Evolutionary conservation across 306 rosid genomes (phyloP).

Genomic region (Biancaea sappan): DNA sequence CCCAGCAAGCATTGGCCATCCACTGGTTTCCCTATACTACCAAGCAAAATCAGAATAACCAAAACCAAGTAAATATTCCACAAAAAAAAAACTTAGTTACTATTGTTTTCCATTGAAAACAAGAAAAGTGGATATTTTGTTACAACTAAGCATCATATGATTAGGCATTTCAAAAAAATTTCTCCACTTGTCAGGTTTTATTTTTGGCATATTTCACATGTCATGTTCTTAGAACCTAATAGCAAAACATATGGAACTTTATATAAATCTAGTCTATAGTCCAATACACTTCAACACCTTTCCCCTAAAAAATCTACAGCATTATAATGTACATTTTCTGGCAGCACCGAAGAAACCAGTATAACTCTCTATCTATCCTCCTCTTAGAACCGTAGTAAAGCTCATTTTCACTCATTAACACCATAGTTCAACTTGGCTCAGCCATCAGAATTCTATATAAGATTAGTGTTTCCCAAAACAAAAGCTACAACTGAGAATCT

Average conservation of each 20-base stretch:
- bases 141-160: too few species aligned
- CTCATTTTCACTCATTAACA: conserved; percentile 9
- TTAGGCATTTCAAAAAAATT: too few species aligned
- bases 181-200: too few species aligned
- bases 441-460: background rate
- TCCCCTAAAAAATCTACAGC: background rate
- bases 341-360: conserved; percentile 18
- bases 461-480: background rate
- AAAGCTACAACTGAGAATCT: background rate
- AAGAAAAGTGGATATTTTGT: too few species aligned
- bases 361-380: background rate
- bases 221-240: too few species aligned
- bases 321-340: conserved; percentile 1
- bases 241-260: too few species aligned
- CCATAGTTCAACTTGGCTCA: background rate
- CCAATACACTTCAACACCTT: background rate
- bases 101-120: too few species aligned
- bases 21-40: conserved; percentile 17
- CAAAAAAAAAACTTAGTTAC: too few species aligned
- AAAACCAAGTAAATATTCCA: conserved; percentile 11
- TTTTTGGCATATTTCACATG: too few species aligned
- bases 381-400: background rate
- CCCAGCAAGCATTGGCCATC: background rate
- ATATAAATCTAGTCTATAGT: conserved; percentile 10
- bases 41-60: conserved; percentile 12